These are phyloP conservation scores for Pachyrhizus erosus DNA, from an alignment of 306 rosid species.

Conservation along the genomic window DNA sequence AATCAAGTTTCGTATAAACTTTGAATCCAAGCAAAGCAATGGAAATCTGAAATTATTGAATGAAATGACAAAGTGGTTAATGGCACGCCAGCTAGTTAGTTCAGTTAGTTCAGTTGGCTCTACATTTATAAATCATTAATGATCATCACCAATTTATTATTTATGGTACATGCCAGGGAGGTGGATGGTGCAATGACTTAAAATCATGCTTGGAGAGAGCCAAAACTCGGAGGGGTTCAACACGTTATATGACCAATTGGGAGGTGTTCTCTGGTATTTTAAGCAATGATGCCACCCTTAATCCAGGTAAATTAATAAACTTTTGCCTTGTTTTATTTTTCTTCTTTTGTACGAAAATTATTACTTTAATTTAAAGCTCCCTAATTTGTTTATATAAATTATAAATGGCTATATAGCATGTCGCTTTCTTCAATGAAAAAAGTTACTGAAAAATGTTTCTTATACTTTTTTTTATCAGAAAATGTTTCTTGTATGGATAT, in stretches of 20 bases:
- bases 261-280: constrained; percentile 82
- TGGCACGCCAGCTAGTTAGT: background rate
- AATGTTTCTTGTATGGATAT: background rate
- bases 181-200: constrained; percentile 96
- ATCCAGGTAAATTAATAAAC: constrained; percentile 64
- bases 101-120: constrained; percentile 34
- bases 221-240: constrained; percentile 74
- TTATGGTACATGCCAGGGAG: constrained; percentile 63
- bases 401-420: background rate
- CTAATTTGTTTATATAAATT: background rate
- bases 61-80: constrained; percentile 23
- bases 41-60: constrained; percentile 33
- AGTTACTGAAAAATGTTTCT: background rate
- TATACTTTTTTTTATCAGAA: background rate
- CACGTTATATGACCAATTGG: constrained; percentile 68
- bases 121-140: constrained; percentile 24
- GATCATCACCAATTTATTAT: background rate
- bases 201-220: constrained; percentile 86
- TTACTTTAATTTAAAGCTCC: constrained; percentile 15
- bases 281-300: constrained; percentile 74
- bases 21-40: constrained; percentile 45
- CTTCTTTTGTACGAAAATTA: background rate
- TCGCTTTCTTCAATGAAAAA: background rate
- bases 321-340: background rate
- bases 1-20: constrained; percentile 38